A percentile compares a stretch with the other conserved stretches of the same genome.
Evolutionary conservation across 164 flowering plant species (phyloP).

Genomic region (Tetrastigma voinierianum): DNA sequence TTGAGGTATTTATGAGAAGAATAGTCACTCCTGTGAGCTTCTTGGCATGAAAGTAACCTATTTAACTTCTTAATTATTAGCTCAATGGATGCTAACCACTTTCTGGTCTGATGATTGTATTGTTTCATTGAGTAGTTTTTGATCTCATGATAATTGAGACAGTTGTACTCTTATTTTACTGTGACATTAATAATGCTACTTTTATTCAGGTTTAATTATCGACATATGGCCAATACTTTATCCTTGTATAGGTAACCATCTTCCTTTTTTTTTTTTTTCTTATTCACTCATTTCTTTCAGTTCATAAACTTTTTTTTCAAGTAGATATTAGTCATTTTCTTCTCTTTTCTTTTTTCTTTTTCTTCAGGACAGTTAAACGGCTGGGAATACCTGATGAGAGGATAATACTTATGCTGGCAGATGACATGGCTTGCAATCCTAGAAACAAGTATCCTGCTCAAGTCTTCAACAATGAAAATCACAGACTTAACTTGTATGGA

Average conservation of each 20-base stretch:
- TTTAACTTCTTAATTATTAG: too few species aligned
- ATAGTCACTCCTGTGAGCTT: too few species aligned
- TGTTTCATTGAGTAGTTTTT: not conserved
- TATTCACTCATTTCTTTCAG: not conserved
- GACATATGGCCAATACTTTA: constrained; percentile 99
- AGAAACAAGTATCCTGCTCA: constrained; percentile 96
- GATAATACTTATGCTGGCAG: constrained; percentile 97
- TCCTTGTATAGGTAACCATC: constrained; percentile 82
- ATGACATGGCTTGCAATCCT: constrained; percentile 99
- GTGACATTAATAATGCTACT: constrained; percentile 7
- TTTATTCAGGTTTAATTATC: constrained; percentile 86
- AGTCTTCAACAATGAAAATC: constrained; percentile 98
- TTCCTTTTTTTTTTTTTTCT: not conserved
- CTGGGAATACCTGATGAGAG: constrained; percentile 99
- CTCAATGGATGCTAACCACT: too few species aligned
- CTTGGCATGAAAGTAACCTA: too few species aligned
- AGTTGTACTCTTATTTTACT: not conserved
- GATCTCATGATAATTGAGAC: too few species aligned
- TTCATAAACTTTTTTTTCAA: not conserved
- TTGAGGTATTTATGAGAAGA: too few species aligned
- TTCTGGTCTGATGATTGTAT: too few species aligned
- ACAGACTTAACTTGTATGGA: constrained; percentile 91
- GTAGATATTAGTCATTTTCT: not conserved
- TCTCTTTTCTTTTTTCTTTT: constrained; percentile 4
- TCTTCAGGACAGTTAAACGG: constrained; percentile 84